phyloP scores from a whole-genome alignment of 768 basidiomycete species.

The Boletus sp. region DNA sequence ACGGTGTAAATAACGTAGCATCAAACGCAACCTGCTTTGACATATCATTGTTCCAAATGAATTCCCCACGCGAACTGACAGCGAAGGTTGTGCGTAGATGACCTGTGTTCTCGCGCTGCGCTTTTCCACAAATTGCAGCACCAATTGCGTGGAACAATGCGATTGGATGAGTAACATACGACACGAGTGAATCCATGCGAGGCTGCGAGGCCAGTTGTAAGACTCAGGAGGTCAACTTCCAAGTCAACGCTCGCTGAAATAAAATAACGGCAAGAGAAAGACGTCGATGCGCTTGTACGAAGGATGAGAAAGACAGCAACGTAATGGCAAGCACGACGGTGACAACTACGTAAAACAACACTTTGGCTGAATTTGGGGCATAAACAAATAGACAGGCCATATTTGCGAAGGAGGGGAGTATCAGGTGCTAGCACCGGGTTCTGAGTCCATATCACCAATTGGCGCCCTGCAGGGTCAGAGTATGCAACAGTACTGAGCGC shows the following conservation, averaged over 20 bases:
- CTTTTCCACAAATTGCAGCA: not conserved
- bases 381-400: conserved; percentile 20
- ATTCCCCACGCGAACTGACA: not conserved
- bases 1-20: conserved; percentile 64
- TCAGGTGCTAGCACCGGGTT: conserved; percentile 25
- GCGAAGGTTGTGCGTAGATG: not conserved
- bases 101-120: not conserved
- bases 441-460: conserved; percentile 19
- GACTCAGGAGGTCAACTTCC: conserved; percentile 39
- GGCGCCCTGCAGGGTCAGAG: conserved; percentile 5
- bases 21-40: not conserved
- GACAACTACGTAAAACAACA: conserved; percentile 28
- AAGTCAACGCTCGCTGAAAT: conserved; percentile 19
- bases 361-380: conserved; percentile 19
- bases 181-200: conserved; percentile 10
- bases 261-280: conserved; percentile 22
- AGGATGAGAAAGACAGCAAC: conserved; percentile 14
- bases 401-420: conserved; percentile 25
- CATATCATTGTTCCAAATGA: not conserved
- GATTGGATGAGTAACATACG: conserved; percentile 14
- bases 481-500: conserved; percentile 15
- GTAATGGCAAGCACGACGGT: conserved; percentile 27
- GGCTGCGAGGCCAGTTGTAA: conserved; percentile 3
- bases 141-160: conserved; percentile 3
- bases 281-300: conserved; percentile 13